Percentiles rank a stretch among this genome's conserved stretches.
These are phyloP conservation scores for Eutypella sp. DNA, from an alignment of 2,329 filamentous ascomycete species.

Conservation along the genomic window DNA sequence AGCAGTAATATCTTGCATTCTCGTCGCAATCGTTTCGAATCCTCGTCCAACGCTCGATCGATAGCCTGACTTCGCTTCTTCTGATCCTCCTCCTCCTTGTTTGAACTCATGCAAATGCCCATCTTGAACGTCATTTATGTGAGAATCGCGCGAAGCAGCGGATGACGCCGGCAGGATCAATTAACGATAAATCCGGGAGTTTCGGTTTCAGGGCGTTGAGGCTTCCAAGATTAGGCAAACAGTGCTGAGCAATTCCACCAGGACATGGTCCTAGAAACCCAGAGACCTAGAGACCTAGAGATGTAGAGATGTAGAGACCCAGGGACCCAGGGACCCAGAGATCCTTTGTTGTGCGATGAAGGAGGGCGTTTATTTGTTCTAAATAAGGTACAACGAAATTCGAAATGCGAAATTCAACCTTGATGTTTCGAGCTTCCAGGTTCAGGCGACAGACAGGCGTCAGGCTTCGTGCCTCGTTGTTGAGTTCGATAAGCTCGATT, in stretches of 20 bases:
- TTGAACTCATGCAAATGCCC: constrained; percentile 91
- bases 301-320: background rate
- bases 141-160: constrained; percentile 7
- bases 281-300: too few species aligned
- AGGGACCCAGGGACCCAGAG: background rate
- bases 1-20: constrained; percentile 98
- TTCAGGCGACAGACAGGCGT: background rate
- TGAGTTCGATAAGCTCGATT: background rate
- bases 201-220: too few species aligned
- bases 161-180: constrained; percentile 2
- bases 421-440: too few species aligned
- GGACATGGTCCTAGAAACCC: background rate
- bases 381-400: background rate
- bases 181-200: too few species aligned
- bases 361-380: background rate
- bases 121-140: constrained; percentile 43
- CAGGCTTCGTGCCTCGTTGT: background rate
- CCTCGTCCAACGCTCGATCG: constrained; percentile 88
- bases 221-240: too few species aligned
- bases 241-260: background rate
- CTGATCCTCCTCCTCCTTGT: constrained; percentile 80
- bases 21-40: constrained; percentile 83
- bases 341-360: background rate
- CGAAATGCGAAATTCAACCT: background rate
- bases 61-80: constrained; percentile 97